Conservation (phyloP, 805 yeast genomes). For the Pichia sporocuriosa region DNA sequence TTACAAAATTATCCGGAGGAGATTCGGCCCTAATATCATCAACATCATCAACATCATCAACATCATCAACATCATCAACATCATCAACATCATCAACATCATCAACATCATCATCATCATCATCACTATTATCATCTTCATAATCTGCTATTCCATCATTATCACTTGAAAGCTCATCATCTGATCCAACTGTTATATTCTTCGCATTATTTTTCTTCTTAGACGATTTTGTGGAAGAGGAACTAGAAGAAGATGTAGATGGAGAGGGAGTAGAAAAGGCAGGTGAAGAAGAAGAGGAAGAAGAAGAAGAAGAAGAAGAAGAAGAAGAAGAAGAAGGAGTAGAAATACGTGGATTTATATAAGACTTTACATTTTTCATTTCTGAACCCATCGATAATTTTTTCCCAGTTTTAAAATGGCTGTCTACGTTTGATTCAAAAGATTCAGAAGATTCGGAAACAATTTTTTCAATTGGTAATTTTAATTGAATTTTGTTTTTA, state of each 20-base stretch:
- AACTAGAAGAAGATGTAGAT: no score
- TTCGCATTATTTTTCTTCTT: neutral
- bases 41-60: neutral
- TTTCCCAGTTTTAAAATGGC: neutral
- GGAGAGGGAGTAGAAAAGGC: no score
- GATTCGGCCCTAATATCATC: neutral
- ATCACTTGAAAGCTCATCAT: neutral
- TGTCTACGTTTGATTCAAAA: no score
- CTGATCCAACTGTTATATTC: neutral
- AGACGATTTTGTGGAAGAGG: no score
- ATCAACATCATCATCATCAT: neutral
- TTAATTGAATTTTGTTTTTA: no score
- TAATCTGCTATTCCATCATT: neutral
- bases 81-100: neutral
- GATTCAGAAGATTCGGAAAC: conserved; percentile 1
- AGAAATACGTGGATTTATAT: neutral
- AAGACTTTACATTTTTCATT: neutral
- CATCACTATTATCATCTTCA: neutral
- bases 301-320: no score
- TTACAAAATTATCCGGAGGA: neutral
- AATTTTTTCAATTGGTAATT: neutral
- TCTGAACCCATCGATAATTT: neutral
- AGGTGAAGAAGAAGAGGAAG: no score
- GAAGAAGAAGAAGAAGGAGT: no score
- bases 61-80: neutral